These are phyloP conservation scores for Candida wancherniae DNA, from an alignment of 805 yeast species.

Conservation along the genomic window DNA sequence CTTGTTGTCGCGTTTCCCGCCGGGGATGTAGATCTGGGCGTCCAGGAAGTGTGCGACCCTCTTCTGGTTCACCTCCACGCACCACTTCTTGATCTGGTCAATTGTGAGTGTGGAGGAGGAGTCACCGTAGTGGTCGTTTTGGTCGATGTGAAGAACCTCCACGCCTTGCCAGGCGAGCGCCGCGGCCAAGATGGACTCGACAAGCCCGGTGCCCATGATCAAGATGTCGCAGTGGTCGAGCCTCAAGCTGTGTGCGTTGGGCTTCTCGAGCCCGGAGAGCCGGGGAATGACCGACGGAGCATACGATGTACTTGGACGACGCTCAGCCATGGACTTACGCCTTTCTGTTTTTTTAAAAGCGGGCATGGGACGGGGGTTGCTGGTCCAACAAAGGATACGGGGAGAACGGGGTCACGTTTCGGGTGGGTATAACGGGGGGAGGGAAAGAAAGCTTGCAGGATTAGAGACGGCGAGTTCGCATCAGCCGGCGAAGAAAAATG, in stretches of 20 bases:
- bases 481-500: too few relatives aligned
- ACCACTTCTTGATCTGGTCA: constrained; percentile 85
- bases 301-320: constrained; percentile 51
- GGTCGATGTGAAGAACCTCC: constrained; percentile 85
- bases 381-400: too few relatives aligned
- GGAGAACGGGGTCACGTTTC: too few relatives aligned
- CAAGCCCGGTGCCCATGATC: constrained; percentile 88
- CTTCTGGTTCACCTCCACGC: constrained; percentile 56
- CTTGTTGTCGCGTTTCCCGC: constrained; percentile 42
- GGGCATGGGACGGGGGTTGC: constrained; percentile 33
- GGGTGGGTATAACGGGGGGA: too few relatives aligned
- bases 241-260: constrained; percentile 60
- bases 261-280: constrained; percentile 74
- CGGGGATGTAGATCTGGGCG: constrained; percentile 78
- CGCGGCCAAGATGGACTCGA: constrained; percentile 85
- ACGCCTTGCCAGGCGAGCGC: constrained; percentile 98
- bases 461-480: too few relatives aligned
- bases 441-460: too few relatives aligned
- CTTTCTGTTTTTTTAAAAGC: constrained; percentile 34
- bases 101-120: constrained; percentile 78
- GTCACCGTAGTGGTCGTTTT: constrained; percentile 85
- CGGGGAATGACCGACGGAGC: constrained; percentile 56
- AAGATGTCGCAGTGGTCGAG: constrained; percentile 72
- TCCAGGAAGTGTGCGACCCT: constrained; percentile 48
- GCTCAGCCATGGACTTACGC: constrained; percentile 64